A percentile compares a stretch with the other conserved stretches of the same genome.
Conservation (phyloP, 2,329 filamentous ascomycete species). For the Microcera coccophila region DNA sequence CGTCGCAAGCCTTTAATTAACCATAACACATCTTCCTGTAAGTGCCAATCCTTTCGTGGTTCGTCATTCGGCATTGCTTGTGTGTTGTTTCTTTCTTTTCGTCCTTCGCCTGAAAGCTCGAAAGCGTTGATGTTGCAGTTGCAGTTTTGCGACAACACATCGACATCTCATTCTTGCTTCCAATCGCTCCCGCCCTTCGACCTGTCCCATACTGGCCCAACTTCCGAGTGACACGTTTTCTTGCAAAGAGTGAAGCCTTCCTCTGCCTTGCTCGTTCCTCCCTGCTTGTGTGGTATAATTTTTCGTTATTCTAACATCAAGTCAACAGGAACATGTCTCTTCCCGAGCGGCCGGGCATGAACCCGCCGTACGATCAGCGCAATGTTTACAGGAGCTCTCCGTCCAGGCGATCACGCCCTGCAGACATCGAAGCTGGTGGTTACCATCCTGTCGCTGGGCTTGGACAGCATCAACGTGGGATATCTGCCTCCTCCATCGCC, state of each 20-base stretch:
- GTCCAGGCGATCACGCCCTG: slow-evolving; percentile 60
- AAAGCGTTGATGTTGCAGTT: slow-evolving; percentile 7
- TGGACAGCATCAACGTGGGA: slow-evolving; percentile 50
- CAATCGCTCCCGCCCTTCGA: too few relatives aligned
- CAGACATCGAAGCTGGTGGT: slow-evolving; percentile 66
- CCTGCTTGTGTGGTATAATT: slow-evolving; percentile 1
- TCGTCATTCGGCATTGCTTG: slow-evolving; percentile 5
- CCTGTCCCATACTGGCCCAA: too few relatives aligned
- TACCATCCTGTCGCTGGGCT: slow-evolving; percentile 42
- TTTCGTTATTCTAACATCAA: slow-evolving; percentile 19
- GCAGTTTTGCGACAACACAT: slow-evolving; percentile 5
- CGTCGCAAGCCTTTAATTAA: slow-evolving; percentile 18
- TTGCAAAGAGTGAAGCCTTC: slow-evolving; percentile 14
- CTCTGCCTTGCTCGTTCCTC: slow-evolving; percentile 7
- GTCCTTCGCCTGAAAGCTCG: not conserved
- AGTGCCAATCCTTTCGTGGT: slow-evolving; percentile 14
- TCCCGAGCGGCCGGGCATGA: slow-evolving; percentile 61
- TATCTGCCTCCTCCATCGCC: slow-evolving; percentile 54
- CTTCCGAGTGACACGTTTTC: slow-evolving; percentile 6
- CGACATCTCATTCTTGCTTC: slow-evolving; percentile 2
- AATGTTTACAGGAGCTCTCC: slow-evolving; percentile 65
- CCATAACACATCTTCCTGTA: slow-evolving; percentile 25
- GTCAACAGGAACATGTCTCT: slow-evolving; percentile 53
- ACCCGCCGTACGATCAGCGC: slow-evolving; percentile 57
- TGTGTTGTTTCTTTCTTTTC: too few relatives aligned